Percentiles rank a stretch among this genome's conserved stretches.
These are phyloP conservation scores for Auricularia sp. DNA, from an alignment of 768 basidiomycete genomes.

Conservation along the genomic window DNA sequence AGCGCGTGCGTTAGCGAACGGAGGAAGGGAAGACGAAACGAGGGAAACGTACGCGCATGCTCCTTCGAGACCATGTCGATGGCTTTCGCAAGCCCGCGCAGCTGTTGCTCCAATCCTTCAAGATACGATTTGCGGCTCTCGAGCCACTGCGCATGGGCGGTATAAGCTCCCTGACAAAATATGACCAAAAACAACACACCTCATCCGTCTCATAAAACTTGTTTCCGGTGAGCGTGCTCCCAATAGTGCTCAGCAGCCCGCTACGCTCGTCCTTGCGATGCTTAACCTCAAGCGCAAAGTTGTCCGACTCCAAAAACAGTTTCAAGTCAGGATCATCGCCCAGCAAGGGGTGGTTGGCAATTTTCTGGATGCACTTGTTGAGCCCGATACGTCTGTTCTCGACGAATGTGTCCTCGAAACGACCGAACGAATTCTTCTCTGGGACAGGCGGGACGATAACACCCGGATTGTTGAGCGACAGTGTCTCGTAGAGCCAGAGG, in stretches of 20 bases:
- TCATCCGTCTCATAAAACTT: slow-evolving; percentile 86
- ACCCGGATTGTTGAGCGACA: slow-evolving; percentile 87
- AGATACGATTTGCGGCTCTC: slow-evolving; percentile 77
- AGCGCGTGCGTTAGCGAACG: neutral
- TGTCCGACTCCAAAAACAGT: slow-evolving; percentile 89
- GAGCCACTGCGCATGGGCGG: slow-evolving; percentile 63
- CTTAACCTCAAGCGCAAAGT: slow-evolving; percentile 85
- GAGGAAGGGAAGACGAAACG: slow-evolving; percentile 10
- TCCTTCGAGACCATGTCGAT: slow-evolving; percentile 81
- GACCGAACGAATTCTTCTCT: slow-evolving; percentile 87
- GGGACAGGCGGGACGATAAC: slow-evolving; percentile 95
- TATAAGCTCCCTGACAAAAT: neutral
- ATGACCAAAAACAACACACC: slow-evolving; percentile 27
- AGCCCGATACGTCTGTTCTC: slow-evolving; percentile 75
- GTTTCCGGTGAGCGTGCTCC: slow-evolving; percentile 66
- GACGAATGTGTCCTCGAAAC: slow-evolving; percentile 89
- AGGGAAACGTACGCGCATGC: slow-evolving; percentile 46
- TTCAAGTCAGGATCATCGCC: slow-evolving; percentile 81
- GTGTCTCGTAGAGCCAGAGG: slow-evolving; percentile 87
- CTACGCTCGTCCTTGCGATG: slow-evolving; percentile 75
- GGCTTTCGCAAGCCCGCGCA: slow-evolving; percentile 77
- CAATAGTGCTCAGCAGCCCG: slow-evolving; percentile 76
- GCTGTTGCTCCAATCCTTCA: slow-evolving; percentile 82
- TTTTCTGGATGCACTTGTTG: slow-evolving; percentile 88
- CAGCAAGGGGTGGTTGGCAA: slow-evolving; percentile 83